A percentile compares a stretch with the other conserved stretches of the same genome.
Conservation (phyloP, 164 flowering plant genomes). For the Taxillus chinensis region DNA sequence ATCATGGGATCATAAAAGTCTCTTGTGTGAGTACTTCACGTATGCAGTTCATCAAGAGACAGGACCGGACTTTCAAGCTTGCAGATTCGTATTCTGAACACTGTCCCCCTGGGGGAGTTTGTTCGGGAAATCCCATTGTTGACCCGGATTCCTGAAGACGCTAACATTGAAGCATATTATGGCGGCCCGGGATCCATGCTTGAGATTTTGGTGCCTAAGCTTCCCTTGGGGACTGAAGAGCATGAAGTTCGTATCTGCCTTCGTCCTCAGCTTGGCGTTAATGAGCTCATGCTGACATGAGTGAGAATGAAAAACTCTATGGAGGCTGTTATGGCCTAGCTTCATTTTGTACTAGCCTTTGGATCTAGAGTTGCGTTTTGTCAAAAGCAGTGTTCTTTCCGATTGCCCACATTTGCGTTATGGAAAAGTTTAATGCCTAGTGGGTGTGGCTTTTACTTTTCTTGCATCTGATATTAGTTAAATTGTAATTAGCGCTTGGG, state of each 20-base stretch:
- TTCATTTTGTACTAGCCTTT: too few relatives aligned
- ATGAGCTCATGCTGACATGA: constrained; percentile 17
- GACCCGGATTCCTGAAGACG: constrained; percentile 32
- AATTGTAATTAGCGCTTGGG: too few relatives aligned
- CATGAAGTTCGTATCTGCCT: constrained; percentile 33
- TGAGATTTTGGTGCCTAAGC: constrained; percentile 31
- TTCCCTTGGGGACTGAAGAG: constrained; percentile 29
- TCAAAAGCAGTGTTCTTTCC: too few relatives aligned
- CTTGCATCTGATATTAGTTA: too few relatives aligned
- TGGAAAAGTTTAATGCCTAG: too few relatives aligned
- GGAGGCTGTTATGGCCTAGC: too few relatives aligned
- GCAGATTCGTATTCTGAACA: constrained; percentile 33
- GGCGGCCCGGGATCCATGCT: constrained; percentile 28
- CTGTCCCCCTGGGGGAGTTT: constrained; percentile 37
- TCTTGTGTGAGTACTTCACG: constrained; percentile 26
- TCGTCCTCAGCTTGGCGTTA: constrained; percentile 19
- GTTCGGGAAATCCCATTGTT: constrained; percentile 25
- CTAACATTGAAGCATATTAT: constrained; percentile 28
- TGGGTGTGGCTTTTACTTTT: too few relatives aligned
- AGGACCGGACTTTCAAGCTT: constrained; percentile 28
- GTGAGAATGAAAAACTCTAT: not conserved
- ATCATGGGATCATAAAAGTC: constrained; percentile 28
- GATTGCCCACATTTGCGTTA: too few relatives aligned
- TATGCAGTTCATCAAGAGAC: constrained; percentile 21
- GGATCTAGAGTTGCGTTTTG: too few relatives aligned